Evolutionary conservation across 2,329 filamentous ascomycete species (phyloP), one percentile per base, ranked within the genome.

Genomic region (Arthroderma uncinatum): DNA sequence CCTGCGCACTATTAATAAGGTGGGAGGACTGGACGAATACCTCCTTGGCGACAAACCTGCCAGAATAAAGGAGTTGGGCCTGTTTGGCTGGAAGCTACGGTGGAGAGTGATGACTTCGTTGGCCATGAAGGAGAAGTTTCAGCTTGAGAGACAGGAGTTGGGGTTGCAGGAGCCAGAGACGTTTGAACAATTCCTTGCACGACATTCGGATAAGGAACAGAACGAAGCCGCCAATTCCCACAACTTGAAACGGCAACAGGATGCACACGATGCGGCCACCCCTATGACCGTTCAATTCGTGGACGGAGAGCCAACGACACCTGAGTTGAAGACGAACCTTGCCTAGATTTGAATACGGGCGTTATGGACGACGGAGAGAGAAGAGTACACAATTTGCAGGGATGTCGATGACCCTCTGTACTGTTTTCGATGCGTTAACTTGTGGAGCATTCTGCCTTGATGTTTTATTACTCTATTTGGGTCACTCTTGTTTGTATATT

Each of bases 1-100:
- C 30, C 61, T 77, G 64, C 67, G 76, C 54, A 78, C 76, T 36
- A 87, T 97, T 67, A 84, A 89, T 68, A 92, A 90, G 69, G 83
- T 86, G 61, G 92, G 92, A 59, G 90, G 93, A 6, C 78, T 98
- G 62, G 93, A 98, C 71, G 84, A 90, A 67, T 98, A 98, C 74
- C 77, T 98, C 48, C 78, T 95, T 42, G 90, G 89, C 63, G 81
- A 83, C 69, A 93, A 89, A 74, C 77, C 85, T 14, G 80, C 78
- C 40, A 81, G 93, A 62, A 79, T 97, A 67, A 87, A 85, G 75
- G 89, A 95, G 72, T 77, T 98, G 58, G 93, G 93, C 4, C 83
- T 92, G 55, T 86, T 86, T 62, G 93, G 93, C 5, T 98, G 93
- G 93, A 82, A 85, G 64, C 75, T 98, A 66, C 79, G 93, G 62